A percentile compares a stretch with the other conserved stretches of the same genome.
Conservation (phyloP, 345 rosid species). For the Aethionema arabicum region DNA sequence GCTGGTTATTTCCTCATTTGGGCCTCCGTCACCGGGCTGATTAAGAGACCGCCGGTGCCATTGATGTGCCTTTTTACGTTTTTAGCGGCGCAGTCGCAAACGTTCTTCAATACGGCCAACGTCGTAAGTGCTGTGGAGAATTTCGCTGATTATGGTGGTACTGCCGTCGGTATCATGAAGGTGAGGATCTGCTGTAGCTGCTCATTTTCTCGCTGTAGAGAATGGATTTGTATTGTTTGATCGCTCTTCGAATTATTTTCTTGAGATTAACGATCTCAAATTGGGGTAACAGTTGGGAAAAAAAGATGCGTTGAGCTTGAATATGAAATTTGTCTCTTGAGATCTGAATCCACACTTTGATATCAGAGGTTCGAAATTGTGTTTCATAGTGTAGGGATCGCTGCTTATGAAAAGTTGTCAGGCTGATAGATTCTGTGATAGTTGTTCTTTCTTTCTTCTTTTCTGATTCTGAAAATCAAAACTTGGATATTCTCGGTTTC, state of each 20-base stretch:
- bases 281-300: background rate
- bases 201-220: background rate
- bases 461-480: slow-evolving; percentile 3
- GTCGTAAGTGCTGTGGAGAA: slow-evolving; percentile 78
- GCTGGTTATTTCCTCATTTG: slow-evolving; percentile 78
- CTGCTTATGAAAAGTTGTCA: background rate
- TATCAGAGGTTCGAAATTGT: background rate
- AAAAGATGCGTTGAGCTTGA: background rate
- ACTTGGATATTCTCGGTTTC: slow-evolving; percentile 2
- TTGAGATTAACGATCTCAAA: background rate
- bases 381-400: background rate
- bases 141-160: slow-evolving; percentile 69
- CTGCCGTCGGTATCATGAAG: slow-evolving; percentile 89
- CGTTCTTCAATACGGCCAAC: slow-evolving; percentile 69
- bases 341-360: background rate
- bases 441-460: background rate
- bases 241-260: background rate
- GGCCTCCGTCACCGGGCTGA: slow-evolving; percentile 73
- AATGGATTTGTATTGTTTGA: slow-evolving; percentile 2
- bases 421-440: too few species aligned
- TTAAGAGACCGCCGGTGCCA: slow-evolving; percentile 61
- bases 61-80: slow-evolving; percentile 72
- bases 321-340: background rate
- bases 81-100: slow-evolving; percentile 70
- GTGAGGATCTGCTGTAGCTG: slow-evolving; percentile 30